Conservation (phyloP, 2,329 filamentous ascomycete species). For the Arthrobotrys musiformis region DNA sequence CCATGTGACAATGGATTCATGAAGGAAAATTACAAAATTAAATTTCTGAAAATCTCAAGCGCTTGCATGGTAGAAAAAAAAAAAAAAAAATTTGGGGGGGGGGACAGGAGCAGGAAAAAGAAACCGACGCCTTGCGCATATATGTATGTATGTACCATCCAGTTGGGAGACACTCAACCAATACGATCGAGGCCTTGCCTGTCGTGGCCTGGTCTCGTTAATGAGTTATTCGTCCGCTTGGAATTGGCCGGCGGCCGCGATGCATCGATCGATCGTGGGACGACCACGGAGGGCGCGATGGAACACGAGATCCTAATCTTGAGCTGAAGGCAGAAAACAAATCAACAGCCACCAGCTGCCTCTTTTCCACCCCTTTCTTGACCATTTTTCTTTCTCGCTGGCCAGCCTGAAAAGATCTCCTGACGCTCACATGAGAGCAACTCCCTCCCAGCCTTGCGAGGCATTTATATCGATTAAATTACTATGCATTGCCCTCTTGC, state of each 20-base stretch:
- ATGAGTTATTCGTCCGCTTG: background rate
- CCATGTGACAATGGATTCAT: too few species aligned
- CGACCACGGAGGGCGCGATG: conserved; percentile 5
- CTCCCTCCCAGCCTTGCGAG: conserved; percentile 7
- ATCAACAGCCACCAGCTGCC: background rate
- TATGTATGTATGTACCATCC: background rate
- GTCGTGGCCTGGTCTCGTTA: background rate
- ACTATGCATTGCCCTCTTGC: conserved; percentile 19
- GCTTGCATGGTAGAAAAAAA: too few species aligned
- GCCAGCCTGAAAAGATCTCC: background rate
- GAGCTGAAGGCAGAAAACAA: background rate
- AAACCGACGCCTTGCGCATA: background rate
- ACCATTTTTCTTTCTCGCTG: background rate
- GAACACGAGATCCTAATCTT: conserved; percentile 11
- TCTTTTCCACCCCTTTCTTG: background rate
- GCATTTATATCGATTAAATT: conserved; percentile 11
- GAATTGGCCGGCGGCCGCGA: background rate
- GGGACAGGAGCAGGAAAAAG: background rate
- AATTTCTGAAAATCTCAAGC: background rate
- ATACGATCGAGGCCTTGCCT: background rate
- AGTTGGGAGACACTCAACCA: background rate
- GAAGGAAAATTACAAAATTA: background rate
- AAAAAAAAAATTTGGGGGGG: background rate
- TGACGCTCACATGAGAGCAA: conserved; percentile 6
- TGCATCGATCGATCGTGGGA: conserved; percentile 19